Conservation (phyloP, 2,329 filamentous ascomycete species). For the Fusarium chuoi region DNA sequence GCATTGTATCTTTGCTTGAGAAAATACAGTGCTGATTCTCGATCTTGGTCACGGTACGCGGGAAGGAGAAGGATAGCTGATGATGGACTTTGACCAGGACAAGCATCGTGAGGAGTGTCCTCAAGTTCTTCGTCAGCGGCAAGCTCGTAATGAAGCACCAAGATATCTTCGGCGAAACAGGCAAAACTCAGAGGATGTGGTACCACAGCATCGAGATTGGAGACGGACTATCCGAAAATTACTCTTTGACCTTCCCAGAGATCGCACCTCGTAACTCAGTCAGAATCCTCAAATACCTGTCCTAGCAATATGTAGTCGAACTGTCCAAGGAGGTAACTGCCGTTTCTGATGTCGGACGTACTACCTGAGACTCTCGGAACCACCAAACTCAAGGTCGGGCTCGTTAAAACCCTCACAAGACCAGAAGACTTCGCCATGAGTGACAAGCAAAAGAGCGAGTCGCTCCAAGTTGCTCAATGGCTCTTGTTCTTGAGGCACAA, state of each 20-base stretch:
- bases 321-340: neutral
- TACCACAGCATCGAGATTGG: neutral
- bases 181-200: neutral
- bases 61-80: neutral
- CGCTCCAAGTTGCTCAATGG: neutral
- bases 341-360: neutral
- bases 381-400: fast-evolving
- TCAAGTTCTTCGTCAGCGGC: neutral
- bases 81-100: neutral
- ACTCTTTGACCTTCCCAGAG: neutral
- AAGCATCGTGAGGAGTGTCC: neutral
- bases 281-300: neutral
- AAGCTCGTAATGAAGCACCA: neutral
- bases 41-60: neutral
- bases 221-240: neutral
- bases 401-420: neutral
- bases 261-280: neutral
- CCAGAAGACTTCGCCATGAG: neutral
- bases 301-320: neutral
- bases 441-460: neutral
- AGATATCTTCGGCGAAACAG: neutral
- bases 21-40: no score
- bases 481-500: neutral
- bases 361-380: fast-evolving
- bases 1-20: no score